Conservation (phyloP, 2,329 filamentous ascomycete species). For the Lachnellula willkommii region DNA sequence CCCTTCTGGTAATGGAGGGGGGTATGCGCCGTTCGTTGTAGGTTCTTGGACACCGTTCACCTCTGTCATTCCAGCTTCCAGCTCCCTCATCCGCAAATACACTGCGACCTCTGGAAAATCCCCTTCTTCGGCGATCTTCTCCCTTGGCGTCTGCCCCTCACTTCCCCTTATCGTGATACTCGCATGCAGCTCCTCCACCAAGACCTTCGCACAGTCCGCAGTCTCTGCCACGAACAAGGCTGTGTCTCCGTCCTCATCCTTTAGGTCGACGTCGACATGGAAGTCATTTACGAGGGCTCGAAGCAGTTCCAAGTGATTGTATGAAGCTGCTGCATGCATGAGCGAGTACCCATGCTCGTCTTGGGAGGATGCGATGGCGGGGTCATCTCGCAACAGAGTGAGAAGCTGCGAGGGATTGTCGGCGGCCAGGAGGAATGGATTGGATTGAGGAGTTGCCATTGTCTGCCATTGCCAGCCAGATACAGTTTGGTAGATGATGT, state of each 20-base stretch:
- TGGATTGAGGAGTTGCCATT: conserved; percentile 35
- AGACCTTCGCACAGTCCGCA: conserved; percentile 66
- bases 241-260: conserved; percentile 88
- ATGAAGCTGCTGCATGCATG: conserved; percentile 87
- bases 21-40: conserved; percentile 24
- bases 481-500: too few relatives aligned
- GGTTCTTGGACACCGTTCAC: conserved; percentile 26
- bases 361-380: conserved; percentile 70
- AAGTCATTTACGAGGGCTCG: conserved; percentile 71
- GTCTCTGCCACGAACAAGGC: conserved; percentile 91
- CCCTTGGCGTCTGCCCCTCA: conserved; percentile 72
- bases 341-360: conserved; percentile 93
- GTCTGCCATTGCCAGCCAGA: conserved; percentile 8
- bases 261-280: conserved; percentile 71
- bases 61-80: conserved; percentile 30
- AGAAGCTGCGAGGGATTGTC: conserved; percentile 73
- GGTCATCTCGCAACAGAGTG: conserved; percentile 66
- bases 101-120: conserved; percentile 71
- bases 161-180: conserved; percentile 60
- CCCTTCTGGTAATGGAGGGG: conserved; percentile 67
- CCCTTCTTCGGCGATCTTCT: conserved; percentile 73
- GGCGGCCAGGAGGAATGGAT: conserved; percentile 71
- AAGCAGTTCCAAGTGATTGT: conserved; percentile 78
- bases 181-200: conserved; percentile 78
- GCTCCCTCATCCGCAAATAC: conserved; percentile 52